Conservation (phyloP, 148 eudicot species). For the Amaranthus hypochondriacus region DNA sequence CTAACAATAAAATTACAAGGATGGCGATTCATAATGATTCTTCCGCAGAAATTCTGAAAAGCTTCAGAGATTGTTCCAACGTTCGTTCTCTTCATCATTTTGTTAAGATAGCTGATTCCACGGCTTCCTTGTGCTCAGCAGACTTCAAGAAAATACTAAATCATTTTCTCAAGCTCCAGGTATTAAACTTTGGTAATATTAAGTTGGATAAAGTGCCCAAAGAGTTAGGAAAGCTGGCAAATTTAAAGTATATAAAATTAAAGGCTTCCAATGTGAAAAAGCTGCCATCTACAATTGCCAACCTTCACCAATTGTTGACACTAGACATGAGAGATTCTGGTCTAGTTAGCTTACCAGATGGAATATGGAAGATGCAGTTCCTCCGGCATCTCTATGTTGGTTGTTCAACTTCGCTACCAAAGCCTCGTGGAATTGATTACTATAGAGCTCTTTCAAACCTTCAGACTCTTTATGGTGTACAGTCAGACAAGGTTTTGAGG, state of each 20-base stretch:
- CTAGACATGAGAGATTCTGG: constrained; percentile 31
- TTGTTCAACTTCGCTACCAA: constrained; percentile 9
- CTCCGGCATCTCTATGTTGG: constrained; percentile 29
- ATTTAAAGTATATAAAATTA: constrained; percentile 23
- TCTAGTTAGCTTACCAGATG: constrained; percentile 13
- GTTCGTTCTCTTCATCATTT: constrained; percentile 24
- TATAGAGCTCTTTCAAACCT: constrained; percentile 20
- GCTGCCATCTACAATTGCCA: constrained; percentile 21
- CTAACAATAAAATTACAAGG: background rate
- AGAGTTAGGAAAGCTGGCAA: constrained; percentile 15
- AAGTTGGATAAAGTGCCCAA: constrained; percentile 21
- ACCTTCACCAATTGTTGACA: constrained; percentile 26
- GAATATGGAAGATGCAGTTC: constrained; percentile 29
- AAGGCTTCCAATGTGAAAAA: constrained; percentile 8
- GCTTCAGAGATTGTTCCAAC: background rate
- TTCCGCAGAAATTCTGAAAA: background rate
- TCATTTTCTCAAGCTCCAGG: constrained; percentile 4
- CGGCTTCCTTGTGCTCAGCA: too few relatives aligned
- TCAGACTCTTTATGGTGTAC: constrained; percentile 28
- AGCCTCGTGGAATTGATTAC: constrained; percentile 13
- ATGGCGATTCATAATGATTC: constrained; percentile 17
- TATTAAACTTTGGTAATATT: constrained; percentile 19
- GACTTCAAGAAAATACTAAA: background rate
- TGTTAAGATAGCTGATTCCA: too few relatives aligned
- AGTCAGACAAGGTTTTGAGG: constrained; percentile 27